Evolutionary conservation across 345 rosid genomes (phyloP).

Genomic region (Populus tremula): DNA sequence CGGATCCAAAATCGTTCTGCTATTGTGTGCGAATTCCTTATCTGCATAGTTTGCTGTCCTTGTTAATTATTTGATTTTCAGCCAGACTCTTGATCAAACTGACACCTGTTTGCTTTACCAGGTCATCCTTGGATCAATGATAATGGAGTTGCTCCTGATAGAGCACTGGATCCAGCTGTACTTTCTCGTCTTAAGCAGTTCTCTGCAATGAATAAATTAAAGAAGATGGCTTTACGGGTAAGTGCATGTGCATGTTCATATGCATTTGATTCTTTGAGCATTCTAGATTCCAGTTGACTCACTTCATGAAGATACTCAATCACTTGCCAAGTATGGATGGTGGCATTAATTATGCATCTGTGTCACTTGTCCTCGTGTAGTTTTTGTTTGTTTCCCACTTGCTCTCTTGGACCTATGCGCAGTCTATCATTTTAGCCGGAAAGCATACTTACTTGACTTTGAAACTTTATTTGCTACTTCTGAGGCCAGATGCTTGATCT

Average conservation of each 20-base stretch:
- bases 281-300: not conserved
- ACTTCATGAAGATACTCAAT: not conserved
- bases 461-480: not conserved
- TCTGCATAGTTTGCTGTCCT: not conserved
- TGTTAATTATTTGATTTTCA: conserved; percentile 1
- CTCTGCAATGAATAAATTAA: conserved; percentile 97
- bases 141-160: conserved; percentile 99
- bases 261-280: not conserved
- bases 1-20: conserved; percentile 1
- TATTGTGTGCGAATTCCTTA: not conserved
- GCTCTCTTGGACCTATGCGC: not conserved
- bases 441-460: not conserved
- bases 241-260: conserved; percentile 17
- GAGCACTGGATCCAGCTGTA: conserved; percentile 85
- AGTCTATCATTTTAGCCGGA: not conserved
- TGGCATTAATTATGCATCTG: not conserved
- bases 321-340: not conserved
- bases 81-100: conserved; percentile 8
- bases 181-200: conserved; percentile 95
- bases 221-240: conserved; percentile 98
- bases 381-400: not conserved
- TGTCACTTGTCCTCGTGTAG: not conserved
- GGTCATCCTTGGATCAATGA: conserved; percentile 99
- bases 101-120: conserved; percentile 22
- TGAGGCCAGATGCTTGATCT: not conserved